phyloP scores from a whole-genome alignment of 352 stramenopile species.

The Plasmopara viticola region DNA sequence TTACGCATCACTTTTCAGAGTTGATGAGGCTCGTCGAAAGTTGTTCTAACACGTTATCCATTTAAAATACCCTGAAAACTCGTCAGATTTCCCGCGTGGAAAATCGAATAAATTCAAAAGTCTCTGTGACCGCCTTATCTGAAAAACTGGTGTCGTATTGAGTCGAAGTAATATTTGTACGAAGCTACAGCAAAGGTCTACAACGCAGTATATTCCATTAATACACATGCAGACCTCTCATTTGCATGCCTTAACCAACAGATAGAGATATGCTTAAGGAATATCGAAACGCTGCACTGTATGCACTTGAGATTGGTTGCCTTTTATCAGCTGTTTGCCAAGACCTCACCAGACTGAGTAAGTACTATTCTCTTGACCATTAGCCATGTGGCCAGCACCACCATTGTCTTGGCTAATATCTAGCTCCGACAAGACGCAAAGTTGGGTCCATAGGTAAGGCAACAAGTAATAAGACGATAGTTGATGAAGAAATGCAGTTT shows the following conservation, averaged over 20 bases:
- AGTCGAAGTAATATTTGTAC: no score
- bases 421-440: background rate
- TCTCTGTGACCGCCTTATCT: no score
- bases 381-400: background rate
- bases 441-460: background rate
- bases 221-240: constrained; percentile 38
- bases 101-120: no score
- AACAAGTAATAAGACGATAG: constrained; percentile 3
- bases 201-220: no score
- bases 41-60: no score
- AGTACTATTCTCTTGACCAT: constrained; percentile 1
- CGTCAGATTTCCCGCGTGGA: no score
- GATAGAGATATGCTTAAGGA: background rate
- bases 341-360: constrained; percentile 2
- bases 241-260: constrained; percentile 33
- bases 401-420: background rate
- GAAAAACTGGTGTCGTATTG: no score
- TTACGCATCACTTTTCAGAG: no score
- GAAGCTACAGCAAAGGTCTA: no score
- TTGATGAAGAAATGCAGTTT: constrained; percentile 3
- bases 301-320: constrained; percentile 29
- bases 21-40: no score
- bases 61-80: no score
- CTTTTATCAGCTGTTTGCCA: background rate
- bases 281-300: background rate